Evolutionary conservation across 2,329 filamentous ascomycete genomes (phyloP), one percentile per base, ranked within the genome.

Genomic region (Fusarium udum): DNA sequence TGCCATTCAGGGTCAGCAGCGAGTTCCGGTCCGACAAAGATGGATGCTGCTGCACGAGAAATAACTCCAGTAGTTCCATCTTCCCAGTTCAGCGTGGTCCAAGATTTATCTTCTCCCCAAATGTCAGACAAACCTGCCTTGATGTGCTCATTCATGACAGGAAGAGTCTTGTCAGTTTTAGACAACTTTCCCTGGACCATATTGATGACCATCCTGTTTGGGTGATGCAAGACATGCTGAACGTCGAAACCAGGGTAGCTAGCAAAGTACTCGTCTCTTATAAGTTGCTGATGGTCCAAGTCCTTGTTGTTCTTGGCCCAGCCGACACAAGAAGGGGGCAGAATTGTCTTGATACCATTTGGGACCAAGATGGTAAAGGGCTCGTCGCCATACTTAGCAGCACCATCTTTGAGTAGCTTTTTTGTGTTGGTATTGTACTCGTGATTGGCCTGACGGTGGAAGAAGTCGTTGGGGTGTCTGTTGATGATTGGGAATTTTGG

Each of bases 281-380:
- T 8, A 0, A 63, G 60, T 16, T 63, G 60, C 12, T 63, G 34
- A 1, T 63, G 53, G 4, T 63, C 53, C 11, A 60, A 1, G 6
- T 63, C 39, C 9, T 48, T 63, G n/a, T 60, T 63, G 26, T 46
- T 46, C 4, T 60, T 63, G 9, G 36, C 52, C 60, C 60, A 63
- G 6, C 15, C 9, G 4, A 34, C 26, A 4, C 10, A 24, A 2
- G 34, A 46, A 2, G 53, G 60, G 2, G 40, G 40, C 11, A 63
- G 60, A 10, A 48, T 48, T 3, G 43, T n/a, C 6, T 60, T 60
- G 0, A 46, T 18, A 3, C 60, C 60, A 4, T 63, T 63, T n/a
- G 60, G 60, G 7, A 63, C 40, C 9, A 37, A 1, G 14, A 63
- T 46, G 3, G 16, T 7, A 9, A 46, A 63, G 1, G 40, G 60